A percentile compares a stretch with the other conserved stretches of the same genome.
These are phyloP conservation scores for Geosmithia putterillii DNA, from an alignment of 2,329 filamentous ascomycete species.

Conservation along the genomic window DNA sequence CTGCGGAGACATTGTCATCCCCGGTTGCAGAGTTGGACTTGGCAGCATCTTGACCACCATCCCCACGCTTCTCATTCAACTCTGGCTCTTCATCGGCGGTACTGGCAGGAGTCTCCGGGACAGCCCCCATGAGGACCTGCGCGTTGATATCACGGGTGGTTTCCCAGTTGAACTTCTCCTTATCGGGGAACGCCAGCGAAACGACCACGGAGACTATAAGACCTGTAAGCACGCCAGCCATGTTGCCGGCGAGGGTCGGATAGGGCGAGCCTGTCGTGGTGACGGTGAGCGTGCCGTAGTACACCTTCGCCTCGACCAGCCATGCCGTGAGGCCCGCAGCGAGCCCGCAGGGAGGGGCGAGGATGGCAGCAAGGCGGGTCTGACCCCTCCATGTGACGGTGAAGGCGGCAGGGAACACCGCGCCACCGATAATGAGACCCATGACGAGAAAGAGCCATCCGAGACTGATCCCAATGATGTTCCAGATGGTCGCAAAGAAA, in stretches of 20 bases:
- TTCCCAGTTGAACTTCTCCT: slow-evolving; percentile 73
- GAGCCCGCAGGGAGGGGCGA: slow-evolving; percentile 56
- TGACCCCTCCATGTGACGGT: slow-evolving; percentile 73
- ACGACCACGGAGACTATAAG: slow-evolving; percentile 64
- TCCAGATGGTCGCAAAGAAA: slow-evolving; percentile 60
- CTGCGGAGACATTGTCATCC: slow-evolving; percentile 3
- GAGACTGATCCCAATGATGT: slow-evolving; percentile 68
- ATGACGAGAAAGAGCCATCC: slow-evolving; percentile 81
- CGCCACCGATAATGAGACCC: slow-evolving; percentile 80
- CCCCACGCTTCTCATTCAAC: slow-evolving; percentile 62
- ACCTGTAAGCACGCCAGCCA: slow-evolving; percentile 60
- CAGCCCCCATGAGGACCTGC: background rate
- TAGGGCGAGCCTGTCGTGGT: slow-evolving; percentile 69
- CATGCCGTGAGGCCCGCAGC: slow-evolving; percentile 57
- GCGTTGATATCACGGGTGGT: slow-evolving; percentile 29
- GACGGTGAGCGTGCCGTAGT: slow-evolving; percentile 59
- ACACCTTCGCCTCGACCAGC: slow-evolving; percentile 60
- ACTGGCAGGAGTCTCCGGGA: background rate
- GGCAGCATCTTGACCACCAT: slow-evolving; percentile 64
- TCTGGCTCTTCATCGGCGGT: background rate
- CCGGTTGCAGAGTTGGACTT: slow-evolving; percentile 26
- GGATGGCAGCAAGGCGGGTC: slow-evolving; percentile 57
- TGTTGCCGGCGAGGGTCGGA: slow-evolving; percentile 79
- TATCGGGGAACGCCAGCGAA: slow-evolving; percentile 47
- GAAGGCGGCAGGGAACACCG: slow-evolving; percentile 70